phyloP scores from a whole-genome alignment of 495 filamentous ascomycete genomes.

The Rhizodiscina lignyota region DNA sequence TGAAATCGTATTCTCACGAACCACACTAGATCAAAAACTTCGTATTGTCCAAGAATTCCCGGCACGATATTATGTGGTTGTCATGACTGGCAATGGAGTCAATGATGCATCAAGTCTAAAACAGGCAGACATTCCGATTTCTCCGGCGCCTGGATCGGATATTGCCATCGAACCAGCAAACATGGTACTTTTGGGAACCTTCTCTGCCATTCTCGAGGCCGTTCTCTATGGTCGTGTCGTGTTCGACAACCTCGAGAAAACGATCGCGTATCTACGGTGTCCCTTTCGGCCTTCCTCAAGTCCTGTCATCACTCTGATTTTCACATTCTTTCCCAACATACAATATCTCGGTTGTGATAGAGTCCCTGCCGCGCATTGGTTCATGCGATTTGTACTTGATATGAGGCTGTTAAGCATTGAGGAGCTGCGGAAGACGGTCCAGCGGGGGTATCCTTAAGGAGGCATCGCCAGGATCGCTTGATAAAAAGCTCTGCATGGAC shows the following conservation, averaged over 20 bases:
- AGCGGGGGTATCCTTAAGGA: no score
- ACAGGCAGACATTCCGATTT: conserved; percentile 12
- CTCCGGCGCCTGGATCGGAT: conserved; percentile 9
- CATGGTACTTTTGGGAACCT: conserved; percentile 12
- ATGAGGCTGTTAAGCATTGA: no score
- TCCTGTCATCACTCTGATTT: no score
- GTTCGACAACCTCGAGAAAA: conserved; percentile 15
- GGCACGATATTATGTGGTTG: conserved; percentile 5
- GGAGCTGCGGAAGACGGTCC: no score
- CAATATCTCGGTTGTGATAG: no score
- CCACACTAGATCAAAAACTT: conserved; percentile 13
- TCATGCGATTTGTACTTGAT: no score
- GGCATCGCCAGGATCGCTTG: no score
- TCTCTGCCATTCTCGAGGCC: conserved; percentile 9
- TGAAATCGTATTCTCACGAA: conserved; percentile 22
- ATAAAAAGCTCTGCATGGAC: no score
- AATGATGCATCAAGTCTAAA: conserved; percentile 13
- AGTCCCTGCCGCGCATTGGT: no score
- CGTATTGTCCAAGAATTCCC: conserved; percentile 12
- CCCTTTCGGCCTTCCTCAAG: no score
- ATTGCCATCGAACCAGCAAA: conserved; percentile 14
- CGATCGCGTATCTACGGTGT: conserved; percentile 13
- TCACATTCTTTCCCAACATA: no score
- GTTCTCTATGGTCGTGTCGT: conserved; percentile 12
- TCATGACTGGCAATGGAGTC: conserved; percentile 11